Evolutionary conservation across 805 yeast species (phyloP).

Genomic region (Vanderwaltozyma tropicalis): DNA sequence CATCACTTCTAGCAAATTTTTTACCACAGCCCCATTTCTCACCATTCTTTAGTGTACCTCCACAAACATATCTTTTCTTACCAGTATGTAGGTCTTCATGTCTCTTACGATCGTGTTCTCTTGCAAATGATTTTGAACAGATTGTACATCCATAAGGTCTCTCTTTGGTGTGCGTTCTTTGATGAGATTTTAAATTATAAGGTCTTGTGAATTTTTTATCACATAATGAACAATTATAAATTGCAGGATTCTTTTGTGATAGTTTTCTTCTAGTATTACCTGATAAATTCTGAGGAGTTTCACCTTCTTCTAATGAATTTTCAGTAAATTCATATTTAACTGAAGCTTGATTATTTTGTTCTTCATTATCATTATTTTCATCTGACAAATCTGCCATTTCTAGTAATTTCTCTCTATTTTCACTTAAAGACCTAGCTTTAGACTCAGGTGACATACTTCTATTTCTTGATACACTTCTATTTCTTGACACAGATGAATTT

Average conservation of each 20-base stretch:
- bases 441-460: constrained; percentile 20
- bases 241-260: constrained; percentile 18
- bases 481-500: too few species aligned
- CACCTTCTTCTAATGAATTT: constrained; percentile 8
- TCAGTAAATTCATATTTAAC: too few species aligned
- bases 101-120: constrained; percentile 67
- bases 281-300: constrained; percentile 6
- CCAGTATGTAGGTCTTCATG: constrained; percentile 73
- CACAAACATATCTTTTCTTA: constrained; percentile 63
- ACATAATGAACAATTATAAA: constrained; percentile 64
- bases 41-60: constrained; percentile 51
- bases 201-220: constrained; percentile 85
- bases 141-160: constrained; percentile 62
- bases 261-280: constrained; percentile 1
- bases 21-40: constrained; percentile 71
- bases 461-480: constrained; percentile 8
- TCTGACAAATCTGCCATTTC: constrained; percentile 20
- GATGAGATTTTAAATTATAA: constrained; percentile 82
- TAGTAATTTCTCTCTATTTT: constrained; percentile 22
- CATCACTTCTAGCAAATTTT: constrained; percentile 71
- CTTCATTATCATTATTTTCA: background rate
- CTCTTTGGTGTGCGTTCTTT: constrained; percentile 83
- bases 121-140: constrained; percentile 75
- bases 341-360: too few species aligned
- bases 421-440: constrained; percentile 25